phyloP scores from a whole-genome alignment of 2,329 filamentous ascomycete genomes.

The Trichophyton simii region DNA sequence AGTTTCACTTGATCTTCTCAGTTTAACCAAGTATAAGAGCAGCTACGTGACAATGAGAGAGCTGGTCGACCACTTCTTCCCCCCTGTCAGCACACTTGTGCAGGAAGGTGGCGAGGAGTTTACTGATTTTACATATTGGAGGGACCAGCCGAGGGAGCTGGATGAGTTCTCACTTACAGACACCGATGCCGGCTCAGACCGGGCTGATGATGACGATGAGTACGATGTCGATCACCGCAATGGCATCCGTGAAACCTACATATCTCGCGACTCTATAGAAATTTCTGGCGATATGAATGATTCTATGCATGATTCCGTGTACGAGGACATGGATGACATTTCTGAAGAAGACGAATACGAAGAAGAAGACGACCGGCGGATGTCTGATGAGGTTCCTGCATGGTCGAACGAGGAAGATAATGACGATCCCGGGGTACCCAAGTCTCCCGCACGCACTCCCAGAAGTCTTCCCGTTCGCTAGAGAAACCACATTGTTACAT shows the following conservation, averaged over 20 bases:
- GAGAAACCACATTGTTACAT: neutral
- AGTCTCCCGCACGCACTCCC: neutral
- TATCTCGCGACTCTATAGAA: slow-evolving; percentile 41
- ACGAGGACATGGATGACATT: slow-evolving; percentile 12
- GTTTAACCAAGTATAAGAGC: slow-evolving; percentile 86
- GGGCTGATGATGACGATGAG: slow-evolving; percentile 39
- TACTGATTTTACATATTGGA: slow-evolving; percentile 96
- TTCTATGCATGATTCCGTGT: slow-evolving; percentile 24
- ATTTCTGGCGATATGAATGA: slow-evolving; percentile 32
- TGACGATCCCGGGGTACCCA: slow-evolving; percentile 12
- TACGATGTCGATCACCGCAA: slow-evolving; percentile 28
- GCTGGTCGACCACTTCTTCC: slow-evolving; percentile 96
- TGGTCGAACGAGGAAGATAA: slow-evolving; percentile 22
- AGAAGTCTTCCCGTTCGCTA: neutral
- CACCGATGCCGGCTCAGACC: slow-evolving; percentile 35
- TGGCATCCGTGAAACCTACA: slow-evolving; percentile 41
- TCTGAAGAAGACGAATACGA: slow-evolving; percentile 29
- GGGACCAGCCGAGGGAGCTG: slow-evolving; percentile 68
- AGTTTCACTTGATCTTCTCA: slow-evolving; percentile 79
- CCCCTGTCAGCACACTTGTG: slow-evolving; percentile 73
- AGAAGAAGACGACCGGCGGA: slow-evolving; percentile 12
- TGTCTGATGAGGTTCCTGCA: neutral
- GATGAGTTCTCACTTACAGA: slow-evolving; percentile 84
- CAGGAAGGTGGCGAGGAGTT: slow-evolving; percentile 86
- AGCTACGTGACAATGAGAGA: slow-evolving; percentile 96